phyloP scores from a whole-genome alignment of 805 yeast genomes.

The Wickerhamomyces bisporus region DNA sequence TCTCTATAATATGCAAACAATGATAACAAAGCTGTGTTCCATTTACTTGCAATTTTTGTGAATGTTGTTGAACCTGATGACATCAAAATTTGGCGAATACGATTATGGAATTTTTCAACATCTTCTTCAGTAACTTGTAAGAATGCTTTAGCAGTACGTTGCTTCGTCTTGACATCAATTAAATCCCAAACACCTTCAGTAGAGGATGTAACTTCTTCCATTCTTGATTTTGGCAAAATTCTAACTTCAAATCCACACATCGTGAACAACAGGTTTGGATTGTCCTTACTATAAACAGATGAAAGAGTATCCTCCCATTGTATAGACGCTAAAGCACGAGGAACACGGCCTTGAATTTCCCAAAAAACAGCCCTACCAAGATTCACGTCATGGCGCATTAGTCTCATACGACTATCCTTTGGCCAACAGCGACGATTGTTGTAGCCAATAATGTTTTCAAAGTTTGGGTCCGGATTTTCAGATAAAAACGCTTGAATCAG shows the following conservation, averaged over 20 bases:
- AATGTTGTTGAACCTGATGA: slow-evolving; percentile 94
- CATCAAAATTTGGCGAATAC: slow-evolving; percentile 87
- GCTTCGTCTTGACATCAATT: slow-evolving; percentile 62
- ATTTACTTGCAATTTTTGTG: slow-evolving; percentile 87
- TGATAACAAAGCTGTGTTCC: slow-evolving; percentile 91
- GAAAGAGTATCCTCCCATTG: slow-evolving; percentile 79
- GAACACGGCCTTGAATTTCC: slow-evolving; percentile 81
- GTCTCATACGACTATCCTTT: slow-evolving; percentile 80
- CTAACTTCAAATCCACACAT: slow-evolving; percentile 96
- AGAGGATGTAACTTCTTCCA: slow-evolving; percentile 44
- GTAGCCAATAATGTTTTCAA: slow-evolving; percentile 79
- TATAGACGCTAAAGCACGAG: slow-evolving; percentile 64
- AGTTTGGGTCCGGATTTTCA: slow-evolving; percentile 90
- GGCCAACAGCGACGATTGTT: slow-evolving; percentile 95
- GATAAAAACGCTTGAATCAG: slow-evolving; percentile 69
- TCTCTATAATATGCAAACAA: slow-evolving; percentile 89
- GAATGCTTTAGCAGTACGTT: slow-evolving; percentile 83
- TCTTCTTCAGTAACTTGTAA: slow-evolving; percentile 79
- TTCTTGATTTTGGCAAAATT: slow-evolving; percentile 69
- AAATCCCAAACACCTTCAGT: slow-evolving; percentile 94
- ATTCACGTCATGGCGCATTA: slow-evolving; percentile 87
- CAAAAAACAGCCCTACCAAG: slow-evolving; percentile 89
- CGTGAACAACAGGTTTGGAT: slow-evolving; percentile 80
- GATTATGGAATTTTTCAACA: slow-evolving; percentile 71
- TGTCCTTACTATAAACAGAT: slow-evolving; percentile 86